These are phyloP conservation scores for Elongisporangium prolatum DNA, from an alignment of 352 stramenopile species.

Conservation along the genomic window DNA sequence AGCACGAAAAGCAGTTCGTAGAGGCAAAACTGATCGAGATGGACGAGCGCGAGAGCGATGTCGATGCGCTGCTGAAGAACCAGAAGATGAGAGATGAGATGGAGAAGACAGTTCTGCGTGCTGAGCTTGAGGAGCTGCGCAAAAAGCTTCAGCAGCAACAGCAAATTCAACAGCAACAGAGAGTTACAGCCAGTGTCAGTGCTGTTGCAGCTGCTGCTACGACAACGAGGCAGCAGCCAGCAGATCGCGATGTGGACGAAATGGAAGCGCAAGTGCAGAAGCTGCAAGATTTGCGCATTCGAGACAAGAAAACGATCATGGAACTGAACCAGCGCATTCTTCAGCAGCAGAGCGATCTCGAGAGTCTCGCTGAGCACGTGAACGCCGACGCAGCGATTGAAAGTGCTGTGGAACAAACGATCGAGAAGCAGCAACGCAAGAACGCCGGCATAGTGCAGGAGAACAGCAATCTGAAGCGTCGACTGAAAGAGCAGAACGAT, in stretches of 20 bases:
- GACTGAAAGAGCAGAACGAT: constrained; percentile 42
- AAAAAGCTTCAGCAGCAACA: constrained; percentile 28
- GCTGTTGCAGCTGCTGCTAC: background rate
- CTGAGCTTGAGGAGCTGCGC: constrained; percentile 37
- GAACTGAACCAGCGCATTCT: constrained; percentile 52
- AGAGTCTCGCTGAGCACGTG: constrained; percentile 51
- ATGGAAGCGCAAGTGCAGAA: constrained; percentile 56
- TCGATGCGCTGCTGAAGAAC: constrained; percentile 43
- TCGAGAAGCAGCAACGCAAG: constrained; percentile 27
- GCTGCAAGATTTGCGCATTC: constrained; percentile 62
- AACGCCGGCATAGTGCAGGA: constrained; percentile 23
- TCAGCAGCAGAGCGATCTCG: constrained; percentile 54
- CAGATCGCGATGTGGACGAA: constrained; percentile 21
- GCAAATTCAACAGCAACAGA: constrained; percentile 27
- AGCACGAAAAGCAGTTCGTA: constrained; percentile 45
- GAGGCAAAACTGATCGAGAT: constrained; percentile 74
- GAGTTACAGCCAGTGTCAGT: constrained; percentile 2
- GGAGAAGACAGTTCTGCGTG: constrained; percentile 41
- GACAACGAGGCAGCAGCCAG: background rate
- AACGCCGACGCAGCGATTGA: constrained; percentile 29
- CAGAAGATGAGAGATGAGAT: constrained; percentile 44
- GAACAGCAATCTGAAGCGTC: constrained; percentile 32
- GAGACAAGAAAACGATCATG: constrained; percentile 52
- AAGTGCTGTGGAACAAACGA: constrained; percentile 25
- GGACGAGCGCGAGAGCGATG: constrained; percentile 57